phyloP scores from a whole-genome alignment of 331 rosid genomes.

The Telfairia occidentalis region DNA sequence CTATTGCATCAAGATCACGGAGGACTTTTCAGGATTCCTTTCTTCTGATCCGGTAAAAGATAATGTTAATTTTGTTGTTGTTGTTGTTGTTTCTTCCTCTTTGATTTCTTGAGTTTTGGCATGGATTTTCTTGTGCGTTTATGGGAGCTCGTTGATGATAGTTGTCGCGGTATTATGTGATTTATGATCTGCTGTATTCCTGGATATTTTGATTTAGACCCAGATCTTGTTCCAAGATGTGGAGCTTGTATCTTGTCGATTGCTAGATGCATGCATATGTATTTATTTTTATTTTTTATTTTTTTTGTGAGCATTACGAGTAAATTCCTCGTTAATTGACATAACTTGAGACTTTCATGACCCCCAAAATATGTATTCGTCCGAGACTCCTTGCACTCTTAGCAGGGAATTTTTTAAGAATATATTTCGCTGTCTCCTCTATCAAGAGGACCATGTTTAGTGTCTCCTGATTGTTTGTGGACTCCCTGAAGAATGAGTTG shows the following conservation, averaged over 20 bases:
- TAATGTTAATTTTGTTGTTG: background rate
- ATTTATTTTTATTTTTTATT: too few species aligned
- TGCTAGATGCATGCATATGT: background rate
- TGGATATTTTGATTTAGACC: background rate
- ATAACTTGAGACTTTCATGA: background rate
- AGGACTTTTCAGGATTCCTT: background rate
- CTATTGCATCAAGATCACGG: background rate
- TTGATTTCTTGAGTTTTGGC: background rate
- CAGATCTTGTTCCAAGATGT: background rate
- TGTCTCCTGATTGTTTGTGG: background rate
- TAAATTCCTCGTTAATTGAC: background rate
- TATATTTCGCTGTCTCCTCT: background rate
- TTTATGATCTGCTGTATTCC: background rate
- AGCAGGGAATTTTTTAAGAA: background rate
- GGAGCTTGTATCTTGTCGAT: background rate
- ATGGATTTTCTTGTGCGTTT: background rate
- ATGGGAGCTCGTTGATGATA: background rate
- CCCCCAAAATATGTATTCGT: background rate
- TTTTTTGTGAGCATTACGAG: background rate
- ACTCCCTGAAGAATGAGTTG: background rate
- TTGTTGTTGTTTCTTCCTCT: background rate
- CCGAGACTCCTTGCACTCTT: too few species aligned
- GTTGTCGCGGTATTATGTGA: background rate
- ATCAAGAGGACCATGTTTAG: background rate
- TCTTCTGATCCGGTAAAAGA: slow-evolving; percentile 1